Evolutionary conservation across 331 rosid species (phyloP).

Genomic region (Malus hybrid): DNA sequence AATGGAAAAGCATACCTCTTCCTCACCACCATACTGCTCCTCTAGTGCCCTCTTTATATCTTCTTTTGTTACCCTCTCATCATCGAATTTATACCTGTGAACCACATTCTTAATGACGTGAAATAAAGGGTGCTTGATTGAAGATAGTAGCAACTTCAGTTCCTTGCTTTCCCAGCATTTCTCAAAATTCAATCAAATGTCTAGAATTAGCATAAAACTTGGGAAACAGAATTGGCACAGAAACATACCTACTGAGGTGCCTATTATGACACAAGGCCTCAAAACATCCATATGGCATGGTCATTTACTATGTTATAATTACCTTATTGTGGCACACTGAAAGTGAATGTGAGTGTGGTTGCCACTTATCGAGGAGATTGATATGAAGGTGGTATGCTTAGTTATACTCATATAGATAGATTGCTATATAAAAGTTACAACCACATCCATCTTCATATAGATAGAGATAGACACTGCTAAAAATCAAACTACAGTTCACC

Average conservation of each 20-base stretch:
- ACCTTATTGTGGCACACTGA: not conserved
- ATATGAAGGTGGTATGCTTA: not conserved
- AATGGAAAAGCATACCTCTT: conserved; percentile 52
- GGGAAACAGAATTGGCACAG: not conserved
- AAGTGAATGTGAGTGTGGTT: not conserved
- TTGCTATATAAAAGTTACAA: not conserved
- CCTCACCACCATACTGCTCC: conserved; percentile 98
- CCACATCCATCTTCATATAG: not conserved
- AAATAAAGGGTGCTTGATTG: not conserved
- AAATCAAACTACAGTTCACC: too few species aligned
- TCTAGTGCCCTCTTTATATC: conserved; percentile 78
- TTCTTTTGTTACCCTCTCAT: conserved; percentile 88
- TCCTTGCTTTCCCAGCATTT: not conserved
- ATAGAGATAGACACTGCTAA: too few species aligned
- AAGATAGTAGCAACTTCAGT: not conserved
- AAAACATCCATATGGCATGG: not conserved
- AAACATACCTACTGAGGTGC: not conserved
- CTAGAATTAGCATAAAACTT: not conserved
- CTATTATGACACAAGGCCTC: not conserved
- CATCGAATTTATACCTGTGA: conserved; percentile 81
- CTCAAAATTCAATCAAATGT: not conserved
- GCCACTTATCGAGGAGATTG: not conserved
- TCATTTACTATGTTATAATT: not conserved
- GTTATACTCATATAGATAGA: not conserved
- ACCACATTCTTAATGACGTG: conserved; percentile 10